Evolutionary conservation across 2,329 filamentous ascomycete genomes (phyloP), one percentile per base, ranked within the genome.

Genomic region (Chaetomium sp.): DNA sequence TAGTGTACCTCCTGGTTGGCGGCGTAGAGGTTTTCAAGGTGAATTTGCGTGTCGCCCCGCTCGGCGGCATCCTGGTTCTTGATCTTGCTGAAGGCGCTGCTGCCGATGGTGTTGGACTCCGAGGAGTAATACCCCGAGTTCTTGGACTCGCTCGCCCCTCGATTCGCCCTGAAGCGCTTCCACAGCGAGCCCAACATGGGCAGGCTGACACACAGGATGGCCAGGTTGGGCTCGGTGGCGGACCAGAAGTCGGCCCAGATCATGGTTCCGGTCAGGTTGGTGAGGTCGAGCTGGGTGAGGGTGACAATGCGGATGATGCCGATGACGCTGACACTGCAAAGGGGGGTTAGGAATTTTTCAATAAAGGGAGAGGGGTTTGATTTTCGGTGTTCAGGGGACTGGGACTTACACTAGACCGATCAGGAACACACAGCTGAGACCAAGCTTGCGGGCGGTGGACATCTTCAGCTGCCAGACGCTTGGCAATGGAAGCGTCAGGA

Each of bases 151-250:
- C 56, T 54, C 6, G 54, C 46, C 40, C 54, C 9, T 9, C 37
- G 57, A 1, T 44, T 43, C 4, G 53, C 44, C 6, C 51, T 37
- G 37, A 56, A 59, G 6, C 56, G 54, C 6, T 58, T 36, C 47
- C 49, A 71, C 51, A 73, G 67, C 2, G 71, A 66, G 40, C 70
- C 66, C 5, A 74, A 64, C 71, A 74, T 74, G 2, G 72, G 72
- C 48, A 74, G 67, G 56, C 71, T 73, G 51, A 74, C 69, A 57
- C 72, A 74, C 7, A 74, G 61, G 54, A 74, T 72, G 40, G 69
- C 72, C 4, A 74, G 66, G 50, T 71, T 72, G 0, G 72, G 71
- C 52, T 74, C 72, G 32, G 74, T 64, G 42, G 66, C 68, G 58
- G 71, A 72, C 53, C 72, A 70, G 55, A 74, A 70, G 41, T 71